Conservation (phyloP, 2,329 filamentous ascomycete genomes). For the Claviceps lovelessii region DNA sequence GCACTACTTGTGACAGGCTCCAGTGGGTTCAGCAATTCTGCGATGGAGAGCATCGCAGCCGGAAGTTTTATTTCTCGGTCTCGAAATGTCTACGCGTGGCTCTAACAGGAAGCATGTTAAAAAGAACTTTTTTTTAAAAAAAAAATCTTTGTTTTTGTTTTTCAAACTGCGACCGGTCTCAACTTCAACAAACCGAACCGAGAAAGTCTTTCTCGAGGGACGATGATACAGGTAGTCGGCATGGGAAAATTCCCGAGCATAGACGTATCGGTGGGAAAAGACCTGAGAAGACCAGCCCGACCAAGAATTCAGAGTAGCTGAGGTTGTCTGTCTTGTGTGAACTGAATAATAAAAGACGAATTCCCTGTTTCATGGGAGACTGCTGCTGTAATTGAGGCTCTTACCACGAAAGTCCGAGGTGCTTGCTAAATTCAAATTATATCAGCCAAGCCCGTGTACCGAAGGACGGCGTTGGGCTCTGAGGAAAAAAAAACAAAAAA, state of each 20-base stretch:
- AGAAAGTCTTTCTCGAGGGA: not conserved
- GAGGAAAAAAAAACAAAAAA: not conserved
- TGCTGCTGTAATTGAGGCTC: not conserved
- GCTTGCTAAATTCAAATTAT: not conserved
- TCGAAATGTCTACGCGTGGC: not conserved
- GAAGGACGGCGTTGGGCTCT: not conserved
- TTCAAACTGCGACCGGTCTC: not conserved
- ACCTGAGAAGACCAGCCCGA: not conserved
- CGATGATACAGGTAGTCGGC: not conserved
- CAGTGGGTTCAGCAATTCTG: constrained; percentile 2
- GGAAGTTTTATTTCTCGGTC: not conserved
- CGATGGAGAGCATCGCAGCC: constrained; percentile 1
- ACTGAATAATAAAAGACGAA: not conserved
- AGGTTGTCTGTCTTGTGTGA: not conserved
- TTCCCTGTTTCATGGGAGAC: not conserved
- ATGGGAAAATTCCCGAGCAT: not conserved
- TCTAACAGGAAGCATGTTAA: not conserved
- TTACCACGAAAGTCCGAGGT: not conserved
- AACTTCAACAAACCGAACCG: not conserved
- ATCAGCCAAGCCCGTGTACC: not conserved
- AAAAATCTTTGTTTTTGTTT: not conserved
- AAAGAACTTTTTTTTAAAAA: too few relatives aligned
- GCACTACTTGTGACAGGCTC: not conserved
- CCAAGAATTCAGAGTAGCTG: not conserved
- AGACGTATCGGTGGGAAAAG: not conserved